Conservation (phyloP, 176 grass and related monocot species). For the Coix lacrymajobi region DNA sequence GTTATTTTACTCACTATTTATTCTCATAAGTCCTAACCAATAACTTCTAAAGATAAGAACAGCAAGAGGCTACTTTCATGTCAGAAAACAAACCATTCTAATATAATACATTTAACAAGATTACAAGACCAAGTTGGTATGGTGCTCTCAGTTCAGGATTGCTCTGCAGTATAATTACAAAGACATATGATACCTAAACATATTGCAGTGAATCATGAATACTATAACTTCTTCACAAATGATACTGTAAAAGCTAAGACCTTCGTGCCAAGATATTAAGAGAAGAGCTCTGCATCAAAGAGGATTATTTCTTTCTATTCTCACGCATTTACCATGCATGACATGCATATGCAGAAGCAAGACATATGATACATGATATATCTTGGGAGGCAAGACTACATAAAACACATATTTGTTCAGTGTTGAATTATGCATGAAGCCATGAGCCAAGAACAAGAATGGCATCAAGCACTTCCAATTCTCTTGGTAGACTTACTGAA, state of each 20-base stretch:
- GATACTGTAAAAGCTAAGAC: background rate
- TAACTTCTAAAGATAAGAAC: background rate
- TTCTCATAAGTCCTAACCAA: background rate
- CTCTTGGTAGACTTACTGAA: background rate
- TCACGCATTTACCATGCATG: background rate
- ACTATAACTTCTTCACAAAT: background rate
- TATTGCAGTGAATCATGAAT: background rate
- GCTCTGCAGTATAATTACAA: constrained; percentile 14
- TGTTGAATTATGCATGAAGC: background rate
- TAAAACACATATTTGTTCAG: background rate
- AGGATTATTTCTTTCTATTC: background rate
- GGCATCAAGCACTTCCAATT: background rate
- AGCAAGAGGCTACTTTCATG: background rate
- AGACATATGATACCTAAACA: background rate
- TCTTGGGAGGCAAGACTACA: background rate
- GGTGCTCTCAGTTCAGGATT: background rate
- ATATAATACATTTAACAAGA: background rate
- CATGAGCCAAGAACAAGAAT: constrained; percentile 9
- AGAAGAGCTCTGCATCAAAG: constrained; percentile 3
- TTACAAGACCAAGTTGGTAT: background rate
- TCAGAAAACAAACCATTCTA: constrained; percentile 1
- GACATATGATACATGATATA: constrained; percentile 11
- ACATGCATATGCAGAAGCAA: constrained; percentile 24
- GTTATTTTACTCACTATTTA: background rate
- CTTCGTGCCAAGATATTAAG: background rate